A percentile compares a stretch with the other conserved stretches of the same genome.
These are phyloP conservation scores for Macadamia tetraphylla DNA, from an alignment of 164 flowering plant species.

Conservation along the genomic window DNA sequence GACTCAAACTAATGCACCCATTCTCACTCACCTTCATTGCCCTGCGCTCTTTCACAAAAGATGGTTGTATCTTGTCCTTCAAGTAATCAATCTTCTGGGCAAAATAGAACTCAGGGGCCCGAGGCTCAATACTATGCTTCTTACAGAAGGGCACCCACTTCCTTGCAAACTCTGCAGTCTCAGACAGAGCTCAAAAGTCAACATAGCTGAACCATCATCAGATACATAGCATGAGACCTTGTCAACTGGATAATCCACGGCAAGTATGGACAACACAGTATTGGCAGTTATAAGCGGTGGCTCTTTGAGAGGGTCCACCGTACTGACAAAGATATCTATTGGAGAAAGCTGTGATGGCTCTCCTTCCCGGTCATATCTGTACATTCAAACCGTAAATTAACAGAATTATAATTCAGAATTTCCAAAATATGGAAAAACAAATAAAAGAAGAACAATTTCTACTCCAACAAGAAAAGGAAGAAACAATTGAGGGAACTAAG, in stretches of 20 bases:
- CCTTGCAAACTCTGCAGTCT: slow-evolving; percentile 94
- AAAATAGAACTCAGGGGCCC: slow-evolving; percentile 98
- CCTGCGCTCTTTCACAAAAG: slow-evolving; percentile 94
- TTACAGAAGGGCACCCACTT: slow-evolving; percentile 99
- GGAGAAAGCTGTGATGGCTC: slow-evolving; percentile 94
- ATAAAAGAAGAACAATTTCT: neutral
- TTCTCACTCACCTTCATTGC: slow-evolving; percentile 78
- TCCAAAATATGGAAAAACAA: neutral
- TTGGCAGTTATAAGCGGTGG: slow-evolving; percentile 96
- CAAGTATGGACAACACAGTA: slow-evolving; percentile 90
- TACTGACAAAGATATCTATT: slow-evolving; percentile 93
- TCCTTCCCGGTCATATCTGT: slow-evolving; percentile 87
- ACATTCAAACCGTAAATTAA: slow-evolving; percentile 1
- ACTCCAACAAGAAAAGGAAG: neutral
- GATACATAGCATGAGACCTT: slow-evolving; percentile 98
- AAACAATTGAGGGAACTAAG: neutral
- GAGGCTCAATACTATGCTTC: slow-evolving; percentile 89
- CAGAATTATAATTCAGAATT: neutral
- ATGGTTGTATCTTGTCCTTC: slow-evolving; percentile 94
- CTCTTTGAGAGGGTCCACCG: slow-evolving; percentile 98
- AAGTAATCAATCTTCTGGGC: slow-evolving; percentile 91
- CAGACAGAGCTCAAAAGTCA: slow-evolving; percentile 94
- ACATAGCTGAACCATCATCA: slow-evolving; percentile 98
- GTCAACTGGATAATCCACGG: slow-evolving; percentile 98
- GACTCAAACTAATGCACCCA: too few species aligned